Evolutionary conservation across 495 filamentous ascomycete species (phyloP), one percentile per base, ranked within the genome.

Genomic region (Collariella sp.): DNA sequence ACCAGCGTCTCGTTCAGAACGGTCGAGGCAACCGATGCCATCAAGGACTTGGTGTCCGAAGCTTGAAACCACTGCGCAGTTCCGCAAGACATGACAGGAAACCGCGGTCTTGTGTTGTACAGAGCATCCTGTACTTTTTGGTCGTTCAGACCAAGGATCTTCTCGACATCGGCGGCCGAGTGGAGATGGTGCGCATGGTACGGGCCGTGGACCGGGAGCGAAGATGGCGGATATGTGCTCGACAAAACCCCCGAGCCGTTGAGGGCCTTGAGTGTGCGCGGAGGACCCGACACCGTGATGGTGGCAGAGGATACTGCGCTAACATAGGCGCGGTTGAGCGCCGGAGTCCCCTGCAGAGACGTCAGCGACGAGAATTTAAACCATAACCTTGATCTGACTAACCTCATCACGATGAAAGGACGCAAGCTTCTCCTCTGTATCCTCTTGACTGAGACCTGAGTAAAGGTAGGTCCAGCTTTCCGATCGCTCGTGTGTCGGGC

Each of bases 161-260:
- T 76, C 39, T 79, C 76, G 36, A 87, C 71, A 57, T 89, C 80
- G 13, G 72, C 71, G 15, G 71, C 53, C 6, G 73, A 73, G 67
- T 88, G 85, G 9, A 94, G 69, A 66, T 94, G 87, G 1, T 76
- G 59, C 12, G 89, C 87, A 70, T 95, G 89, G 61, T 89, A 94
- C 1, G 89, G 86, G 1, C 84, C 89, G 58, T 86, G 83, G 19
- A 94, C 81, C 0, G 86, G 82, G 40, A 86, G 80, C n/a, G 76
- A 76, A n/a, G n/a, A n/a, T n/a, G n/a, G n/a, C 5, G 79, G 75
- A 2, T 78, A 77, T 59, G 83, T 83, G 46, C 76, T 67, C 47
- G 76, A 74, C 24, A 85, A 69, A 10, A 76, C 58, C 16, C 72
- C 68, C n/a, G 68, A 71, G 26, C 78, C 69, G 57, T 84, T 77